Conservation (phyloP, 2,329 filamentous ascomycete genomes). For the Curvularia hawaiiensis region DNA sequence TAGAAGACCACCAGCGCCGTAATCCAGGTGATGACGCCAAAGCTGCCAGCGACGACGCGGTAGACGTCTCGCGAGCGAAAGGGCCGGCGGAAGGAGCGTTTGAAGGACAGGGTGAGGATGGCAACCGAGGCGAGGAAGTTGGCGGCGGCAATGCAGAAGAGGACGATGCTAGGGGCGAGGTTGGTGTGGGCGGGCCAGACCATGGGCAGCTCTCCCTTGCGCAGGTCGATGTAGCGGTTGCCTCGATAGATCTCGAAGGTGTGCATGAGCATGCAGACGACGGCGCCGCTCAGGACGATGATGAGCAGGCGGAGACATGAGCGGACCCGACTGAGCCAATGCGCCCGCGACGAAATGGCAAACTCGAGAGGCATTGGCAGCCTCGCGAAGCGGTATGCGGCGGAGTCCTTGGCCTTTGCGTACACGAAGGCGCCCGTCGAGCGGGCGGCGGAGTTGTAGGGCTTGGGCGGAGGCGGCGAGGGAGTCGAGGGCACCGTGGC, state of each 20-base stretch:
- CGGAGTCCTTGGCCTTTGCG: conserved; percentile 28
- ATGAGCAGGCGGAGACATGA: conserved; percentile 45
- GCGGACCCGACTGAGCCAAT: conserved; percentile 44
- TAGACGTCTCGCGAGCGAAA: conserved; percentile 43
- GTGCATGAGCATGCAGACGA: conserved; percentile 44
- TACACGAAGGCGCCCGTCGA: conserved; percentile 26
- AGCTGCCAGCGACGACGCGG: conserved; percentile 42
- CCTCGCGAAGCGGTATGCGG: conserved; percentile 17
- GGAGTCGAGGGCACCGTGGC: conserved; percentile 9
- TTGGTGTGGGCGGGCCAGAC: conserved; percentile 46
- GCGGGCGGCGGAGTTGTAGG: conserved; percentile 21
- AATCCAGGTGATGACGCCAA: conserved; percentile 43
- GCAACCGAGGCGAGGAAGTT: conserved; percentile 44
- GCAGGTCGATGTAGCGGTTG: conserved; percentile 44
- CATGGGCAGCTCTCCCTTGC: conserved; percentile 46
- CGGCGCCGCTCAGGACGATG: conserved; percentile 45
- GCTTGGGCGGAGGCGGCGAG: conserved; percentile 21
- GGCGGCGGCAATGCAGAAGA: conserved; percentile 39
- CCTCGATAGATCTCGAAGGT: conserved; percentile 44
- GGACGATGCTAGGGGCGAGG: conserved; percentile 43
- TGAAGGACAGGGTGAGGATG: conserved; percentile 40
- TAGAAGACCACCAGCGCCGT: conserved; percentile 41
- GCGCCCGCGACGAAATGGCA: conserved; percentile 33
- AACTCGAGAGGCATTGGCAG: conserved; percentile 38
- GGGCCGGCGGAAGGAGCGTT: conserved; percentile 41